Percentiles rank a stretch among this genome's conserved stretches.
phyloP scores from a whole-genome alignment of 371 early-diverging fungal species.

The Apophysomyces sp. region DNA sequence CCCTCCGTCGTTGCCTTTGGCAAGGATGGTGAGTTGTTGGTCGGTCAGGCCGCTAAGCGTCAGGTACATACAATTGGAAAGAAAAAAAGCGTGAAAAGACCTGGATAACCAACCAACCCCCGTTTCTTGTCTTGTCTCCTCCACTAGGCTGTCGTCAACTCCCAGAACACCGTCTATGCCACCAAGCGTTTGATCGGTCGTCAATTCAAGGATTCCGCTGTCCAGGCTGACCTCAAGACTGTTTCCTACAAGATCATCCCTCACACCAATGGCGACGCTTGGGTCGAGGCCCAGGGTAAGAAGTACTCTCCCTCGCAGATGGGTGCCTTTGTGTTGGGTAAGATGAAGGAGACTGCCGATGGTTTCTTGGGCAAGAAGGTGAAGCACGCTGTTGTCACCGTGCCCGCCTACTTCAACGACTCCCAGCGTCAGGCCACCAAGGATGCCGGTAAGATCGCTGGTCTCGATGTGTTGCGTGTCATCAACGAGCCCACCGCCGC shows the following conservation, averaged over 20 bases:
- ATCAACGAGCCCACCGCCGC: conserved; percentile 99
- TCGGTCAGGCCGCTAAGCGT: conserved; percentile 96
- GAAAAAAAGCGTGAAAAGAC: neutral
- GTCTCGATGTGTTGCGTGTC: conserved; percentile 95
- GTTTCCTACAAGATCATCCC: conserved; percentile 89
- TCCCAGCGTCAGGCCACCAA: conserved; percentile 99
- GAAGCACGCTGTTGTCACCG: conserved; percentile 91
- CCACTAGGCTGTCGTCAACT: conserved; percentile 89
- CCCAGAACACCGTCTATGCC: conserved; percentile 90
- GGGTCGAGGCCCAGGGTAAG: conserved; percentile 90
- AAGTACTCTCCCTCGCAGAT: conserved; percentile 96
- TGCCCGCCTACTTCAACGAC: conserved; percentile 91
- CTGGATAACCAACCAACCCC: neutral
- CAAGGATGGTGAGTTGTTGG: conserved; percentile 91
- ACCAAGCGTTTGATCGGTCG: conserved; percentile 97
- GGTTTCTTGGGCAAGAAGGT: conserved; percentile 83
- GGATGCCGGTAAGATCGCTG: conserved; percentile 97
- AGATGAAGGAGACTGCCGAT: conserved; percentile 92
- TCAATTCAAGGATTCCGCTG: conserved; percentile 80
- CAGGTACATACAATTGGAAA: conserved; percentile 57
- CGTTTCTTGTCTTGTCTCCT: neutral
- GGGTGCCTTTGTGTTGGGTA: conserved; percentile 89
- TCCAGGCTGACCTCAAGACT: conserved; percentile 84
- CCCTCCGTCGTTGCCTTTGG: conserved; percentile 97
- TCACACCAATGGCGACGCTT: conserved; percentile 92